Evolutionary conservation across 202 grass and related monocot species (phyloP).

Genomic region (Panicum virgatum): DNA sequence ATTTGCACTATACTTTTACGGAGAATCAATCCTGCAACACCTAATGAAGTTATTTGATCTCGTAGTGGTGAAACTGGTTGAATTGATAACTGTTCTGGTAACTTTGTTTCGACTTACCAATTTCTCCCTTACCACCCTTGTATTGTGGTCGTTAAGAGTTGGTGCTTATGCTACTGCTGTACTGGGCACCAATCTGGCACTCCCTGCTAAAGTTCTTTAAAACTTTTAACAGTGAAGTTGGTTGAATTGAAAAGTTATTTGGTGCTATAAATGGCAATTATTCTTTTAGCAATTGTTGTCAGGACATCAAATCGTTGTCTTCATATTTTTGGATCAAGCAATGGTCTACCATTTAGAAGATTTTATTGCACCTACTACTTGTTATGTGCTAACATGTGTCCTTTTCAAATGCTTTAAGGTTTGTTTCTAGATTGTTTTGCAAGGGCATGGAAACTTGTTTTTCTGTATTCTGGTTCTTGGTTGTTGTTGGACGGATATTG

Average conservation of each 20-base stretch:
- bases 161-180: background rate
- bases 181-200: background rate
- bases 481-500: constrained; percentile 6
- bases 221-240: too few relatives aligned
- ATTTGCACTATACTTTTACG: background rate
- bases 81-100: constrained; percentile 21
- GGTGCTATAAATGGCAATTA: background rate
- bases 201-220: background rate
- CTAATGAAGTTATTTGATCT: background rate
- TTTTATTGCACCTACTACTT: background rate
- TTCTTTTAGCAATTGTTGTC: constrained; percentile 29
- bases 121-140: constrained; percentile 6
- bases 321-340: constrained; percentile 15
- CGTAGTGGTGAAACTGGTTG: background rate
- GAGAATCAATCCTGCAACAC: background rate
- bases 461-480: background rate
- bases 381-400: background rate
- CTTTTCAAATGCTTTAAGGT: background rate
- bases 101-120: background rate
- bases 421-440: constrained; percentile 6
- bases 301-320: constrained; percentile 14
- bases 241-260: constrained; percentile 30
- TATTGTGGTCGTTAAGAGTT: background rate
- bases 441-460: background rate
- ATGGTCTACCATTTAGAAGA: background rate